Percentiles rank a stretch among this genome's conserved stretches.
These are phyloP conservation scores for Phytophthora sp. DNA, from an alignment of 352 stramenopile species.

Conservation along the genomic window DNA sequence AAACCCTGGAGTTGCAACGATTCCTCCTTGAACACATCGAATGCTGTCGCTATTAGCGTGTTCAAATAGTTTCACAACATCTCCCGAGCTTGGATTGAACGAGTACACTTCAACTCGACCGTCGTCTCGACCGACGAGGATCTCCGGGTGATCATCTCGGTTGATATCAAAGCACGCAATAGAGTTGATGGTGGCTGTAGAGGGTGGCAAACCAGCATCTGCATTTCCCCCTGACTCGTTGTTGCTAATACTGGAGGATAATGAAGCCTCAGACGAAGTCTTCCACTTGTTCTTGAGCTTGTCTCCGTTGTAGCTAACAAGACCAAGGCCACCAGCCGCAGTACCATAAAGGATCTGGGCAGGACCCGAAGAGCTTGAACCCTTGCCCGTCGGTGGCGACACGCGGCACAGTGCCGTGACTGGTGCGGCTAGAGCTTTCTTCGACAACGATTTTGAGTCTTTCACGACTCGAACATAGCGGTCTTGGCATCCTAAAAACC, in stretches of 20 bases:
- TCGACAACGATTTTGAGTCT: conserved; percentile 59
- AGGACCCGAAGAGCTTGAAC: conserved; percentile 15
- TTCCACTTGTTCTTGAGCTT: conserved; percentile 82
- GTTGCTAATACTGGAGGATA: conserved; percentile 16
- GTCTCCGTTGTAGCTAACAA: conserved; percentile 73
- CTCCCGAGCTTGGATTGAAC: conserved; percentile 49
- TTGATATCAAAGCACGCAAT: conserved; percentile 83
- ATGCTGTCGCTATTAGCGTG: conserved; percentile 77
- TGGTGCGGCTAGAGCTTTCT: conserved; percentile 63
- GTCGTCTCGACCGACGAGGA: conserved; percentile 83
- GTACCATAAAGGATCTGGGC: conserved; percentile 79
- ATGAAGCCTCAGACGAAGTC: conserved; percentile 43
- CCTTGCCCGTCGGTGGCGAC: conserved; percentile 19
- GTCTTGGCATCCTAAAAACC: conserved; percentile 78
- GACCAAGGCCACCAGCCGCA: conserved; percentile 52
- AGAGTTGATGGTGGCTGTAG: conserved; percentile 67
- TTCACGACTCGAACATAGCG: conserved; percentile 67
- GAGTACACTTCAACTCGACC: conserved; percentile 79
- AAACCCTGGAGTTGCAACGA: conserved; percentile 72
- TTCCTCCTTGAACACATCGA: conserved; percentile 71
- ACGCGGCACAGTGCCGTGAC: conserved; percentile 60
- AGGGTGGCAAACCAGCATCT: conserved; percentile 20
- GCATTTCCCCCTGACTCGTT: conserved; percentile 1
- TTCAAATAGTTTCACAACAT: conserved; percentile 73
- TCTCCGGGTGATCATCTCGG: conserved; percentile 76